Conservation (phyloP, 148 eudicot species). For the Fagopyrum tataricum region DNA sequence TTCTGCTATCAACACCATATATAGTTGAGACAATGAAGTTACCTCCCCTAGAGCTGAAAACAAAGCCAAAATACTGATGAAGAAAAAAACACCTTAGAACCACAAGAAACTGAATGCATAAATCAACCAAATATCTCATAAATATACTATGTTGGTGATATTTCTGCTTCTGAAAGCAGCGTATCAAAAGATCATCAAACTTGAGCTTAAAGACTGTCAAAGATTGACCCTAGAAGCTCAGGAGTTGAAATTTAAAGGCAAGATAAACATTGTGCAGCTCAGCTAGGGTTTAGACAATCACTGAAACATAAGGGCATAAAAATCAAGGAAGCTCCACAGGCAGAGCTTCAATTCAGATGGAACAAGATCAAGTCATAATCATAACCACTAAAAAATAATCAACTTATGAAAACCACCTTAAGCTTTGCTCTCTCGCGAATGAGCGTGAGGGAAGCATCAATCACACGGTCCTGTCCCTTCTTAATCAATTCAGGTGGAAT, state of each 20-base stretch:
- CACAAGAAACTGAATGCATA: neutral
- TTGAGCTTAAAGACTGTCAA: neutral
- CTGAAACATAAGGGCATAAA: neutral
- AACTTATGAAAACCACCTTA: slow-evolving; percentile 37
- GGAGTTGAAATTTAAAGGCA: neutral
- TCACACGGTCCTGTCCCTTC: slow-evolving; percentile 80
- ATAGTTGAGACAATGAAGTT: neutral
- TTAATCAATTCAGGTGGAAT: slow-evolving; percentile 63
- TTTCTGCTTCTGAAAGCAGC: neutral
- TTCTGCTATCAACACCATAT: neutral
- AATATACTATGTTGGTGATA: neutral
- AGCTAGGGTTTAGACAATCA: neutral
- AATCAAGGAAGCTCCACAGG: neutral
- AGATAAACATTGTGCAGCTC: neutral
- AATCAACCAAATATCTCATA: neutral
- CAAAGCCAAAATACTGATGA: neutral
- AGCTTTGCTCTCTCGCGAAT: slow-evolving; percentile 96
- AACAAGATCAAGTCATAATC: neutral
- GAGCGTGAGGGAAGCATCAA: slow-evolving; percentile 94
- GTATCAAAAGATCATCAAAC: neutral
- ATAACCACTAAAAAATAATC: neutral
- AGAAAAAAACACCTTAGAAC: neutral
- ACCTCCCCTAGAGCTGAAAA: neutral
- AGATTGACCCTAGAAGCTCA: neutral
- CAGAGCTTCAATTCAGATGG: neutral